Percentiles rank a stretch among this genome's conserved stretches.
phyloP scores from a whole-genome alignment of 768 basidiomycete genomes.

The Lactarius sp. region DNA sequence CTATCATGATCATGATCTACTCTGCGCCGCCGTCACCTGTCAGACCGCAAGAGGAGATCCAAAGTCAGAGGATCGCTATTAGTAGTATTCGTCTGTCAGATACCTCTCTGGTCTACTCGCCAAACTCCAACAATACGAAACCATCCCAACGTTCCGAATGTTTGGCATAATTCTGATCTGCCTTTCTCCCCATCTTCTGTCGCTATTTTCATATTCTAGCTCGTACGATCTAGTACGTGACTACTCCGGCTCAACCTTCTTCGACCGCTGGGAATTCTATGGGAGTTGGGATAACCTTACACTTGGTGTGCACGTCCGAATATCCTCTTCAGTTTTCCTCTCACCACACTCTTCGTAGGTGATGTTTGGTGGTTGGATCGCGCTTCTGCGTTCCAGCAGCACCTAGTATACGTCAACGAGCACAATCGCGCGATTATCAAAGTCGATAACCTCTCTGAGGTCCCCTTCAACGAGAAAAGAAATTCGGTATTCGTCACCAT shows the following conservation, averaged over 20 bases:
- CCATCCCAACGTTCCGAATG: neutral
- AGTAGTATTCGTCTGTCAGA: neutral
- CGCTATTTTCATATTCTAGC: neutral
- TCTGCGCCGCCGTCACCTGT: no score
- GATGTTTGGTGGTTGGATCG: constrained; percentile 57
- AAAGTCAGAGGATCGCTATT: neutral
- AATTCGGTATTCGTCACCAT: constrained; percentile 45
- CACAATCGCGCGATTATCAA: constrained; percentile 63
- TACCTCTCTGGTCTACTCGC: neutral
- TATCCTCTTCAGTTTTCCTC: neutral
- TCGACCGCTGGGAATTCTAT: constrained; percentile 43
- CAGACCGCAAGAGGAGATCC: no score
- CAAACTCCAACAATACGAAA: neutral
- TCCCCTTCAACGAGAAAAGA: constrained; percentile 47
- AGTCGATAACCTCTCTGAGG: constrained; percentile 64
- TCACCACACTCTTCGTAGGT: constrained; percentile 36
- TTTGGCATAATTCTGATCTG: neutral
- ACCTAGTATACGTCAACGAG: constrained; percentile 55
- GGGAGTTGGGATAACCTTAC: constrained; percentile 39
- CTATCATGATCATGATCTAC: neutral
- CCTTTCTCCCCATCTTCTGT: neutral
- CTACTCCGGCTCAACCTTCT: constrained; percentile 41
- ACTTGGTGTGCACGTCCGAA: constrained; percentile 30
- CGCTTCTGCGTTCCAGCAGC: constrained; percentile 41
- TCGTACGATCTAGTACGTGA: constrained; percentile 35